These are phyloP conservation scores for Aspergillus sp. DNA, from an alignment of 2,329 filamentous ascomycete genomes.

Conservation along the genomic window DNA sequence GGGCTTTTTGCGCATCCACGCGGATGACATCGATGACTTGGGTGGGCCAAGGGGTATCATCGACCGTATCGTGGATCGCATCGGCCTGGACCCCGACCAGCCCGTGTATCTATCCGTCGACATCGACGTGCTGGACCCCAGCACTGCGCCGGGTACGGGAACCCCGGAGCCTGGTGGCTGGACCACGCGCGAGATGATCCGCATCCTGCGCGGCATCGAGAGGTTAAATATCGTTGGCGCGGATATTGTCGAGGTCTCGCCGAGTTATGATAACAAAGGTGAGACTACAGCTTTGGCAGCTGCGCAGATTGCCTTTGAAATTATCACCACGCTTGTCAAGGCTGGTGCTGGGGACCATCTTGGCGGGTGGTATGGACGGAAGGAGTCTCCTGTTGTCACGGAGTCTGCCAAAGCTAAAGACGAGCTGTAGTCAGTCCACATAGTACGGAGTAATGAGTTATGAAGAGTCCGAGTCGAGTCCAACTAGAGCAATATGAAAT, in stretches of 20 bases:
- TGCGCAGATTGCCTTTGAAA: conserved; percentile 76
- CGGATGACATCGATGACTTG: conserved; percentile 80
- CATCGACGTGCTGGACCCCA: conserved; percentile 73
- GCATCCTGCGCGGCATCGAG: conserved; percentile 74
- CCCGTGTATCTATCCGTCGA: conserved; percentile 77
- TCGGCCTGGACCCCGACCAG: conserved; percentile 57
- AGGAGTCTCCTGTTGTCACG: conserved; percentile 17
- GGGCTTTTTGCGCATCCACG: conserved; percentile 70
- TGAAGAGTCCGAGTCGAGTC: not conserved
- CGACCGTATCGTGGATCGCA: conserved; percentile 58
- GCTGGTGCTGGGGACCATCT: conserved; percentile 28
- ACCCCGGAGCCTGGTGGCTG: conserved; percentile 87
- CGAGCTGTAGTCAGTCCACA: conserved; percentile 11
- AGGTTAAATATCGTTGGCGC: conserved; percentile 76
- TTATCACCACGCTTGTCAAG: conserved; percentile 58
- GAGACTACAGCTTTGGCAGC: conserved; percentile 77
- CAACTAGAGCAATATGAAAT: not conserved
- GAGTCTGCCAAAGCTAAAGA: conserved; percentile 15
- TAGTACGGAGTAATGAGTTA: conserved; percentile 8
- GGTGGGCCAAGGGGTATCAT: conserved; percentile 61
- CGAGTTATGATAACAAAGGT: conserved; percentile 70
- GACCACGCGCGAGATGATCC: conserved; percentile 80
- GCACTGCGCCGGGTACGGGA: conserved; percentile 64
- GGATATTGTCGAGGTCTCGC: conserved; percentile 82
- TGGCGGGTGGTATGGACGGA: conserved; percentile 34